Base-by-base conservation (phyloP, 2,329 filamentous ascomycete genomes). In the Cercospora nicotianae region DNA sequence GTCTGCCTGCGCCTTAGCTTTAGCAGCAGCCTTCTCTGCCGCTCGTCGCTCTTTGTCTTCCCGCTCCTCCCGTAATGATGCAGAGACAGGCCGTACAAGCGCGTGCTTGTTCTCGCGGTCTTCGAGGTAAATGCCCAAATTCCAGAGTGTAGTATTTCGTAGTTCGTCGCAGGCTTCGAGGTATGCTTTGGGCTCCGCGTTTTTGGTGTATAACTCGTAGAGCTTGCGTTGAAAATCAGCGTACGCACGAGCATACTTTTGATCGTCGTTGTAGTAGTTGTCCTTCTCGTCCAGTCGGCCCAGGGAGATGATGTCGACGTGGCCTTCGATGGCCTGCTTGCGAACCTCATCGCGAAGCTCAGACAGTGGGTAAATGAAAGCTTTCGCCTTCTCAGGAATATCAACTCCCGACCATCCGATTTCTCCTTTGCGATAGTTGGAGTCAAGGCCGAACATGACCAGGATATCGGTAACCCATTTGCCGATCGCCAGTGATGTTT, bases 121-220 rank as follows among this genome's bases (percentile, higher is more conserved):
- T 76, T 97, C 94, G 0, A 97, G 88, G 76, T 96, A 96, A 67
- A 97, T 90, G 42, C 90, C 92, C 0, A 96, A 82, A 67, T 94
- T 89, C 74, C 91, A 94, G 10, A 97, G 87, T 66, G 94, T 89
- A 9, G 88, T 85, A 77, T 97, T 92, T 63, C 94, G 91, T 53
- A 97, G 87, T 18, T 87, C 85, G 77, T 96, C 94, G 72, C 91
- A 95, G 58, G 96, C 86, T 0, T 84, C 80, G 1, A 97, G 87
- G 42, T 95, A 88, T 3, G 90, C 86, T 76, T 93, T 92, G 68
- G 90, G 88, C 20, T 68, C 13, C 1, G 87, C 83, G 60, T 81
- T 80, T 64, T 80, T 77, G 30, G 76, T 76, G 8, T 80, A 78
- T 0, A 91, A 78, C 6, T 82, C 82, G 3, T 87, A 85, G 0